A percentile compares a stretch with the other conserved stretches of the same genome.
phyloP scores from a whole-genome alignment of 179 eudicot species.

The Beta lomatogona region DNA sequence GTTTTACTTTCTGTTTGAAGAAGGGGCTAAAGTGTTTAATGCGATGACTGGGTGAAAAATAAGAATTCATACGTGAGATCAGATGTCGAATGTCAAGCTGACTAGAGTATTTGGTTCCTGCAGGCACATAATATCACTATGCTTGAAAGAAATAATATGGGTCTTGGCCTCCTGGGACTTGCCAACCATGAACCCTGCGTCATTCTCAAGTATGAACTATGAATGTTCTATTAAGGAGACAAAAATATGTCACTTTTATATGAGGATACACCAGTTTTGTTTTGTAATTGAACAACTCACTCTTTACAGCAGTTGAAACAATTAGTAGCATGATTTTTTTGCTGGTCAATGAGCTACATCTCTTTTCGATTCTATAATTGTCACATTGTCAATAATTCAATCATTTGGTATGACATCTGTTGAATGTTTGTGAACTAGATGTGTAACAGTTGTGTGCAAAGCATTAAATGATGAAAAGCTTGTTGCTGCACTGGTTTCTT shows the following conservation, averaged over 20 bases:
- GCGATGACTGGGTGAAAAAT: conserved; percentile 13
- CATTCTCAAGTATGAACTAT: conserved; percentile 49
- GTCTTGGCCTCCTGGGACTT: conserved; percentile 69
- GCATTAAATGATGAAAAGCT: not conserved
- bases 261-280: conserved; percentile 6
- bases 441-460: not conserved
- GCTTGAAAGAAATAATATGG: conserved; percentile 69
- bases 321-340: not conserved
- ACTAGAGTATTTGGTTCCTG: conserved; percentile 90
- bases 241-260: conserved; percentile 4
- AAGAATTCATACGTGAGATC: not conserved
- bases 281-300: conserved; percentile 12
- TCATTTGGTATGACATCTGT: not conserved
- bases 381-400: not conserved
- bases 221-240: conserved; percentile 29
- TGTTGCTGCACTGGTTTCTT: not conserved
- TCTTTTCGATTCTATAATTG: not conserved
- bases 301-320: not conserved
- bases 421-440: not conserved
- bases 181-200: conserved; percentile 51
- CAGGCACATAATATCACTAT: conserved; percentile 85
- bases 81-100: conserved; percentile 48
- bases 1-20: not conserved
- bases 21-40: not conserved
- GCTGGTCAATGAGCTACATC: not conserved